Evolutionary conservation across 2,329 filamentous ascomycete genomes (phyloP), one percentile per base, ranked within the genome.

Genomic region (Aspergillus sp.): DNA sequence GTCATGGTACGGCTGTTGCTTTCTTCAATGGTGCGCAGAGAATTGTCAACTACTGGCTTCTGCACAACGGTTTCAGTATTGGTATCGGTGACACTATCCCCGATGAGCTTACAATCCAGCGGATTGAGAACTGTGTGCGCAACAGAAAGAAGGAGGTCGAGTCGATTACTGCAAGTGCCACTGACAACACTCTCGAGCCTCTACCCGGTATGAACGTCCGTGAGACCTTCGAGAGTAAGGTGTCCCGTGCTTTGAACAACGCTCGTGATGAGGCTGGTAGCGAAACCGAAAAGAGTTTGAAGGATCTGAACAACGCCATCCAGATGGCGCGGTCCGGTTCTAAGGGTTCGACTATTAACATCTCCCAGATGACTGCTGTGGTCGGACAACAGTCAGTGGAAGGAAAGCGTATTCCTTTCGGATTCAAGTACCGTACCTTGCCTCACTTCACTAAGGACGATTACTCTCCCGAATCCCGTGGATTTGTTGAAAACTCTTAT

Each of bases 401-500:
- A 80, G 96, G 95, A 71, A 97, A 97, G 80, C 95, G 95, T 82
- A 97, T 99, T 81, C 95, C 95, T 1, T 99, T 97, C 73, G 95
- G 96, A 21, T 99, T 99, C 87, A 97, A 98, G 76, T 98, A 99
- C 76, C 89, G 95, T 55, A 97, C 95, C 0, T 81, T 99, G 61
- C 95, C 95, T 3, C 95, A 99, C 78, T 99, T 99, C 79, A 97
- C 95, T 66, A 99, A 99, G 82, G 96, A 99, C 70, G 96, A 99
- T 76, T 99, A 98, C 78, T 98, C 94, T 19, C 92, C 95, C 10
- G 93, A 97, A 75, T 94, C 95, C 49, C 89, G 95, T 81, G 95
- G 95, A 45, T 99, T 99, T 73, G 95, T 99, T 19, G 95, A 99
- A 78, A 99, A 99, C 80, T 99, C 95, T 0, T 99, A 99, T 71